Base-by-base conservation (phyloP, 345 rosid species). In the Adansonia digitata region DNA sequence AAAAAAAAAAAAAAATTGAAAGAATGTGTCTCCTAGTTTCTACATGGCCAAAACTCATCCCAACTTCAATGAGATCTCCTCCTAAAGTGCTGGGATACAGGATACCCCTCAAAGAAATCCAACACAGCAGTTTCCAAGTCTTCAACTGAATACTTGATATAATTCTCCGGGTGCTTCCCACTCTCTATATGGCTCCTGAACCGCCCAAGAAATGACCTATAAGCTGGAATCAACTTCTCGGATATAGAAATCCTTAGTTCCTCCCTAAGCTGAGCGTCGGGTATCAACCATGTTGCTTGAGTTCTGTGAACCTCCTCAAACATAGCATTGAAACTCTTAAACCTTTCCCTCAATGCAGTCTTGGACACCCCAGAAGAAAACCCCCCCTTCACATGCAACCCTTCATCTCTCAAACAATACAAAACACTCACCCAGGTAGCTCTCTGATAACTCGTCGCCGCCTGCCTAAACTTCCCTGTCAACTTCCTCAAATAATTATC, bases 81-180 rank as follows among this genome's bases (percentile, higher is more conserved):
- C 86, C 88, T 89, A 78, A 85, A 77, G 81, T 88, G 91, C 80
- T 87, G 97, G 56, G 97, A 85, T 29, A 85, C 90, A 40, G 91
- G 77, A 78, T 71, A 86, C 35, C 98, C 98, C 81, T 94, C 98
- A 14, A 94, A 94, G 89, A 94, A 91, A 90, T 94, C 98, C 83
- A 92, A 85, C 75, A 92, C 88, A 40, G 90, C 89, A 31, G 68
- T 84, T 84, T 94, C 98, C 71, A 94, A 82, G 83, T 94, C 97
- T 84, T 94, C 97, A 5, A 86, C 94, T 0, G 97, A 82, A 63
- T 89, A 94, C 85, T 92, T 94, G 76, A 94, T 84, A 82, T 91
- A 94, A 79, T 90, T 90, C 85, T 94, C 98, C 0, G 98, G 97
- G 80, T 94, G 98, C 85, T 69, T 94, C 69, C 92, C 97, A 69